Evolutionary conservation across 176 grass and related monocot species (phyloP).

Genomic region (Carex parvula): DNA sequence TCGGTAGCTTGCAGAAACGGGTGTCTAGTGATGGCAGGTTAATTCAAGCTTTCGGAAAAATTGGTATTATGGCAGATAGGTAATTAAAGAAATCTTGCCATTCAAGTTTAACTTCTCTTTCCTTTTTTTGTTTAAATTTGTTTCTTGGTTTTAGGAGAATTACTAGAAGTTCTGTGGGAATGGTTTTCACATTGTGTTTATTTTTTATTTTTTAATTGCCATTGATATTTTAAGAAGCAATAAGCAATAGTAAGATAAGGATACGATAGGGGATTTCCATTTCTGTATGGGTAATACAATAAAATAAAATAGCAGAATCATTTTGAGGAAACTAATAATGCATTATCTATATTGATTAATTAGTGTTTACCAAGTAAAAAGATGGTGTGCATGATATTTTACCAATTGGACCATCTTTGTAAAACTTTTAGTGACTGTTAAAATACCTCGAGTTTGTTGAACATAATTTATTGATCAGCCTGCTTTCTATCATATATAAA

Average conservation of each 20-base stretch:
- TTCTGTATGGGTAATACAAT: not conserved
- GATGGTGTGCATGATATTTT: not conserved
- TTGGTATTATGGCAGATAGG: slow-evolving; percentile 71
- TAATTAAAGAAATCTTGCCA: not conserved
- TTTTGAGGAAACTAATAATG: not conserved
- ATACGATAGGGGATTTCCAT: no score
- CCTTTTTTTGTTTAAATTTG: not conserved
- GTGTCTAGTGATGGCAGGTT: slow-evolving; percentile 58
- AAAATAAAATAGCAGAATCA: not conserved
- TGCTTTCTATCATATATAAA: no score
- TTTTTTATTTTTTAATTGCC: not conserved
- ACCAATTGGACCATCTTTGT: not conserved
- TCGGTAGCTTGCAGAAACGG: slow-evolving; percentile 63
- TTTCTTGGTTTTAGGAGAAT: not conserved
- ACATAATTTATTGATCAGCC: not conserved
- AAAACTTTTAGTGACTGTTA: not conserved
- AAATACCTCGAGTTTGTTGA: not conserved
- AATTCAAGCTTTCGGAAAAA: slow-evolving; percentile 67
- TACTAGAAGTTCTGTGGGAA: not conserved
- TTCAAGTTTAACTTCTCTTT: not conserved
- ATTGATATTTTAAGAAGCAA: not conserved
- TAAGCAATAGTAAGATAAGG: no score
- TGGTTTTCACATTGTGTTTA: not conserved
- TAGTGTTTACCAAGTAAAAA: not conserved
- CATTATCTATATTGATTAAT: not conserved